Evolutionary conservation across 345 rosid species (phyloP).

Genomic region (rapeseed (Brassica napus)): Da-Ae NC_063447.1:23161501-23162000

Average conservation of each 20-base stretch:
- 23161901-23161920: constrained; percentile 9
- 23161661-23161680: not conserved
- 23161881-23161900: constrained; percentile 15
- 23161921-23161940: constrained; percentile 5
- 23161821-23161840: constrained; percentile 53
- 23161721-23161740: not conserved
- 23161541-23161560: constrained; percentile 99
- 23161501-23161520: constrained; percentile 8
- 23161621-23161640: constrained; percentile 83
- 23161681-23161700: not conserved
- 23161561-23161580: constrained; percentile 97
- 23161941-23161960: constrained; percentile 15
- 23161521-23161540: constrained; percentile 42
- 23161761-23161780: not conserved
- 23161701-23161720: constrained; percentile 17
- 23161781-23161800: constrained; percentile 10
- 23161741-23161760: not conserved
- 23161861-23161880: constrained; percentile 48
- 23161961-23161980: constrained; percentile 5
- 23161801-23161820: constrained; percentile 11
- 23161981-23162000: too few relatives aligned
- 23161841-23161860: constrained; percentile 44
- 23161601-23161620: constrained; percentile 99
- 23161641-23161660: constrained; percentile 67
- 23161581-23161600: constrained; percentile 88